Conservation (phyloP, 345 rosid species). For the Kernera saxatilis region DNA sequence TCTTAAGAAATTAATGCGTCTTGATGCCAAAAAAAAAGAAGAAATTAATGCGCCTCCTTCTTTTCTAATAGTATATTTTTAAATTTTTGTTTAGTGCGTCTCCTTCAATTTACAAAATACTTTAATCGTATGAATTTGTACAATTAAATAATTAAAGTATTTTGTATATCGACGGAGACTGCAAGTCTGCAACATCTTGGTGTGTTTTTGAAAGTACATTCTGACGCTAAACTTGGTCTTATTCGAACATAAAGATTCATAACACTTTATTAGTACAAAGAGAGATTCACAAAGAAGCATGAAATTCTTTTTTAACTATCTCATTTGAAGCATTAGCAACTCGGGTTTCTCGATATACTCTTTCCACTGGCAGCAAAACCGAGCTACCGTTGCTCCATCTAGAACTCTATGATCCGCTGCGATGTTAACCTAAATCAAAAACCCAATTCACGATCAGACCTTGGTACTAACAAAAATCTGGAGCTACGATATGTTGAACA, state of each 20-base stretch:
- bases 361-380: slow-evolving; percentile 90
- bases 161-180: no score
- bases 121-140: no score
- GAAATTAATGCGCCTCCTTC: no score
- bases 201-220: no score
- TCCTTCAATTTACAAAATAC: background rate
- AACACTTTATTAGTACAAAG: background rate
- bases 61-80: no score
- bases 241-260: slow-evolving; percentile 5
- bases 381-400: slow-evolving; percentile 91
- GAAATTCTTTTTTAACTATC: slow-evolving; percentile 21
- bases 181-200: no score
- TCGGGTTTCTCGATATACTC: slow-evolving; percentile 76
- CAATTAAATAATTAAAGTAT: no score
- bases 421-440: slow-evolving; percentile 55
- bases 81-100: background rate
- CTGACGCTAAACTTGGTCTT: background rate
- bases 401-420: slow-evolving; percentile 92
- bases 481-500: background rate
- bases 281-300: background rate
- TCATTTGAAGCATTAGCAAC: slow-evolving; percentile 69
- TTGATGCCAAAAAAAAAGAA: no score
- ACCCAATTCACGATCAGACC: background rate
- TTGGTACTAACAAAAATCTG: background rate
- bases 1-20: background rate